Evolutionary conservation across 805 yeast genomes (phyloP).

Genomic region (Ogataea sp.): DNA sequence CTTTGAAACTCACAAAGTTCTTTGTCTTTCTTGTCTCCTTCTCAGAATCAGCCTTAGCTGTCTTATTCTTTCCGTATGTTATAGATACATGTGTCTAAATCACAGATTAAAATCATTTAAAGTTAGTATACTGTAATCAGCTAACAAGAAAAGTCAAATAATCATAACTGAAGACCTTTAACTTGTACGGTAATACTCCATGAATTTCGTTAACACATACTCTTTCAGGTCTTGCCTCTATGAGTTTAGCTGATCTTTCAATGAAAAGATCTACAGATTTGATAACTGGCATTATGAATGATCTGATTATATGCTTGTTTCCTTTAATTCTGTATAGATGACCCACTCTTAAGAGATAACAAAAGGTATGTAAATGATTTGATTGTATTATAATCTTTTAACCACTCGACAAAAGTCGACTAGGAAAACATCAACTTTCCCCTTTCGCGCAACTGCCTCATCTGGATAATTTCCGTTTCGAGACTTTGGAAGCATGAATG

Average conservation of each 20-base stretch:
- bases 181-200: too few relatives aligned
- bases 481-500: too few relatives aligned
- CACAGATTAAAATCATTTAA: not conserved
- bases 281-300: constrained; percentile 1
- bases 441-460: too few relatives aligned
- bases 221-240: constrained; percentile 7
- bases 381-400: too few relatives aligned
- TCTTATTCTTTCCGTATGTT: constrained; percentile 3
- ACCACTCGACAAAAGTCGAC: too few relatives aligned
- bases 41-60: not conserved
- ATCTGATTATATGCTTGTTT: too few relatives aligned
- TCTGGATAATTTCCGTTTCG: too few relatives aligned
- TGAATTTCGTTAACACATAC: too few relatives aligned
- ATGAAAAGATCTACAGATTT: constrained; percentile 6
- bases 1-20: constrained; percentile 34
- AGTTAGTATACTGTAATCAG: not conserved
- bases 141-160: not conserved
- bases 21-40: not conserved
- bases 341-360: too few relatives aligned
- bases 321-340: too few relatives aligned
- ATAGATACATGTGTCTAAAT: constrained; percentile 4
- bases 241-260: constrained; percentile 3
- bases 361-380: too few relatives aligned
- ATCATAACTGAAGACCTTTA: not conserved
- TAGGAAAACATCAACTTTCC: too few relatives aligned